Evolutionary conservation across 805 yeast species (phyloP).

Genomic region (Kodamaea nitidulidarum): DNA sequence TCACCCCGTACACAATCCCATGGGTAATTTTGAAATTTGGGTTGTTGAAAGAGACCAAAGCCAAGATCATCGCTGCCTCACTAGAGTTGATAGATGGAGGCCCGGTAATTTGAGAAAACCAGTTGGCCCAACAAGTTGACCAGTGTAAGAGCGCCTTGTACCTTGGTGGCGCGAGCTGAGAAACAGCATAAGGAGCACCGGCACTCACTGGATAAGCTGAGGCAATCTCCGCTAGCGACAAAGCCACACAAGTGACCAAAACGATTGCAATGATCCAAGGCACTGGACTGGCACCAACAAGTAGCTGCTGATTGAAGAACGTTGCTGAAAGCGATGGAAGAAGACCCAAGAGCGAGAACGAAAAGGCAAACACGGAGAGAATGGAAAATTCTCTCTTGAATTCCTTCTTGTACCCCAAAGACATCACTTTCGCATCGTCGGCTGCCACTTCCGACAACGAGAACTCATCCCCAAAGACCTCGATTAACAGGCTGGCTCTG

Average conservation of each 20-base stretch:
- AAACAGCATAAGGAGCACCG: conserved; percentile 67
- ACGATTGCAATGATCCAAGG: conserved; percentile 56
- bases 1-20: conserved; percentile 50
- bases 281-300: conserved; percentile 59
- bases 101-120: conserved; percentile 60
- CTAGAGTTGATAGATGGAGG: conserved; percentile 60
- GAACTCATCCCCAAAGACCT: not conserved
- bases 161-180: conserved; percentile 55
- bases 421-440: conserved; percentile 53
- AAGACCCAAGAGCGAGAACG: conserved; percentile 61
- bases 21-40: conserved; percentile 37
- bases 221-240: conserved; percentile 61
- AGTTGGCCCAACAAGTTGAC: conserved; percentile 63
- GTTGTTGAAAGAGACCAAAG: conserved; percentile 41
- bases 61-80: conserved; percentile 54
- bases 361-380: conserved; percentile 56
- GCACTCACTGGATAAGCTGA: conserved; percentile 65
- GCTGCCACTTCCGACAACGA: conserved; percentile 26
- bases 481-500: not conserved
- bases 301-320: conserved; percentile 54
- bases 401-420: conserved; percentile 62
- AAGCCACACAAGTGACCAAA: conserved; percentile 55
- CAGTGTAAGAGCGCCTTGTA: conserved; percentile 53
- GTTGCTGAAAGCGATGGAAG: conserved; percentile 64
- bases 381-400: conserved; percentile 55